phyloP scores from a whole-genome alignment of 2,329 filamentous ascomycete genomes.

The Clarireedia hainanense region DNA sequence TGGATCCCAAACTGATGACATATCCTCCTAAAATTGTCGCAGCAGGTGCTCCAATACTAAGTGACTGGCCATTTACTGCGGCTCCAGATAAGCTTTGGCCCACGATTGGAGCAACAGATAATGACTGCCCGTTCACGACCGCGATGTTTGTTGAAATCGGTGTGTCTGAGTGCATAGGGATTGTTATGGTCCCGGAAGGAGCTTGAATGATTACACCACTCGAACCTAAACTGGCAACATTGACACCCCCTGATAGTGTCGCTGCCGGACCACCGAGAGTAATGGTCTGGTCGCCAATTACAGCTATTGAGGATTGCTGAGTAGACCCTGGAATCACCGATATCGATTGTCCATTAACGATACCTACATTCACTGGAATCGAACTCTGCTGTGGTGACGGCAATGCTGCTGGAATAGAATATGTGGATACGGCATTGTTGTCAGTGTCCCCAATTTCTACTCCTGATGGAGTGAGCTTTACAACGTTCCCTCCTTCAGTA shows the following conservation, averaged over 20 bases:
- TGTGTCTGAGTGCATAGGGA: neutral
- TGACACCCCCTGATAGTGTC: constrained; percentile 1
- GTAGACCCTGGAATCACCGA: neutral
- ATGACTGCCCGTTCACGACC: neutral
- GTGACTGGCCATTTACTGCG: constrained; percentile 8
- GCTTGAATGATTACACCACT: constrained; percentile 10
- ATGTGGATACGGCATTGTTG: neutral
- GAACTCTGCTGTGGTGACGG: neutral
- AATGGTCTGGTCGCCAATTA: constrained; percentile 8
- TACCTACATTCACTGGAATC: neutral
- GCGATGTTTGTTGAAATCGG: neutral
- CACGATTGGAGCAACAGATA: neutral
- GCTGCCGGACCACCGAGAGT: constrained; percentile 9
- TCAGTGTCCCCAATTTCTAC: constrained; percentile 14
- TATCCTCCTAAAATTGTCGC: constrained; percentile 7
- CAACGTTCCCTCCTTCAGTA: neutral
- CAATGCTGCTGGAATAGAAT: neutral
- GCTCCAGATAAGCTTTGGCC: neutral
- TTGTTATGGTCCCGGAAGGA: constrained; percentile 10
- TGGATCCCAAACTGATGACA: constrained; percentile 11
- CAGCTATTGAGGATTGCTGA: neutral
- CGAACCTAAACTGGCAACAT: constrained; percentile 11
- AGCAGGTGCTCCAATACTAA: constrained; percentile 7
- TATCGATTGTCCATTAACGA: neutral
- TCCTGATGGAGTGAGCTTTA: constrained; percentile 5